phyloP scores from a whole-genome alignment of 164 flowering plant genomes.

The Platanus orientalis region DNA sequence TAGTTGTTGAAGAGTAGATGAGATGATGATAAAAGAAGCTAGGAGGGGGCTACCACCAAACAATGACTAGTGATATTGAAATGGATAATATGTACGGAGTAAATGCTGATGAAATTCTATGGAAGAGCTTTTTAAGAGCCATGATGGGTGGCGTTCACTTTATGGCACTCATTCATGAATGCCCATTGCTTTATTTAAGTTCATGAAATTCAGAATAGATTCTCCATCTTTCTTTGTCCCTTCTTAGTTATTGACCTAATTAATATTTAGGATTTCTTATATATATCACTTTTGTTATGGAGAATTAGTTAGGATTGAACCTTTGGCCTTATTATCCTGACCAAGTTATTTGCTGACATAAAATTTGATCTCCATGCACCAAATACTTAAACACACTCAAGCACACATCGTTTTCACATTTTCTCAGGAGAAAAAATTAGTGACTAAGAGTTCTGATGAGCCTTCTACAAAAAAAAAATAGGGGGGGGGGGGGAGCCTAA shows the following conservation, averaged over 20 bases:
- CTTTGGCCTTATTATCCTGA: background rate
- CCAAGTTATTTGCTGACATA: background rate
- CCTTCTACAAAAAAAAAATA: no score
- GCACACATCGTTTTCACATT: background rate
- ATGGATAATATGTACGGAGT: conserved; percentile 1
- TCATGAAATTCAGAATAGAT: conserved; percentile 8
- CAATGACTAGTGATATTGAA: conserved; percentile 1
- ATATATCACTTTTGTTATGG: background rate
- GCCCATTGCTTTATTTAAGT: conserved; percentile 14
- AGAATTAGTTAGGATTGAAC: background rate
- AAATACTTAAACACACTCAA: background rate
- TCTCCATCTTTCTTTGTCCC: conserved; percentile 20
- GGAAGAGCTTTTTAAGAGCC: conserved; percentile 9
- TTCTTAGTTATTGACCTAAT: conserved; percentile 22
- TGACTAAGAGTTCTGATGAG: no score
- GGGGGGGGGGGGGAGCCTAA: no score
- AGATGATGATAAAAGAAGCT: conserved; percentile 22
- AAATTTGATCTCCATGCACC: background rate
- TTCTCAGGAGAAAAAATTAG: no score
- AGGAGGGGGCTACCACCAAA: conserved; percentile 17
- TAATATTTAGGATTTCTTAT: background rate
- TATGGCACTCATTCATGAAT: conserved; percentile 27
- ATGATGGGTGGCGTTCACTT: conserved; percentile 15
- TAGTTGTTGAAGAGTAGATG: conserved; percentile 39
- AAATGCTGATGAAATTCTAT: conserved; percentile 9